These are phyloP conservation scores for Colletotrichum karsti DNA, from an alignment of 2,329 filamentous ascomycete genomes.

Conservation along the genomic window DNA sequence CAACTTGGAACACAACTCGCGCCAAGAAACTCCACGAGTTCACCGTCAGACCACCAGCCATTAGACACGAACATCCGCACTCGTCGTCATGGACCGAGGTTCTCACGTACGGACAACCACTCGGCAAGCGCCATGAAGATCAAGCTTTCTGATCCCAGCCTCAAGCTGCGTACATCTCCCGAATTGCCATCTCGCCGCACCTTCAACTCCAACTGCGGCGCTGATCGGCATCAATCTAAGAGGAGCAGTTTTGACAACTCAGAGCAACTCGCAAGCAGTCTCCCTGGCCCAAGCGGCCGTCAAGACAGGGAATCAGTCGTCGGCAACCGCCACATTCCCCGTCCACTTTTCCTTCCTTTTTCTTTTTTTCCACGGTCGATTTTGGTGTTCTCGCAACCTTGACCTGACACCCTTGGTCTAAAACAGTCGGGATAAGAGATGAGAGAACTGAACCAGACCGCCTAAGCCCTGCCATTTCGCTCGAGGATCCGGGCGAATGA, in stretches of 20 bases:
- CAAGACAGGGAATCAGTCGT: not conserved
- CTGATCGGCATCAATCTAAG: constrained; percentile 1
- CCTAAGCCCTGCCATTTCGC: not conserved
- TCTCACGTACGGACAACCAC: not conserved
- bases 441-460: not conserved
- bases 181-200: not conserved
- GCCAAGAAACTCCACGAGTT: not conserved
- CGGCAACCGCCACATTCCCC: constrained; percentile 2
- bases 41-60: not conserved
- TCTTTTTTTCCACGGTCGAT: not conserved
- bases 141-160: constrained; percentile 12
- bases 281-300: not conserved
- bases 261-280: not conserved
- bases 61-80: not conserved
- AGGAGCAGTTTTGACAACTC: not conserved
- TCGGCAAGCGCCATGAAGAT: not conserved
- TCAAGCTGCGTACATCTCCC: constrained; percentile 6
- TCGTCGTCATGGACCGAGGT: constrained; percentile 6
- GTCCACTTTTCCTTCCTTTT: not conserved
- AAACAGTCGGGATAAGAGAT: not conserved
- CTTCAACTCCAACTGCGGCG: not conserved
- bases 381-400: not conserved
- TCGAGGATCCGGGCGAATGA: not conserved
- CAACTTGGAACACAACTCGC: not conserved
- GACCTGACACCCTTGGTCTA: not conserved